Conservation (phyloP, 2,329 filamentous ascomycete species). For the Pseudogymnoascus sp. region DNA sequence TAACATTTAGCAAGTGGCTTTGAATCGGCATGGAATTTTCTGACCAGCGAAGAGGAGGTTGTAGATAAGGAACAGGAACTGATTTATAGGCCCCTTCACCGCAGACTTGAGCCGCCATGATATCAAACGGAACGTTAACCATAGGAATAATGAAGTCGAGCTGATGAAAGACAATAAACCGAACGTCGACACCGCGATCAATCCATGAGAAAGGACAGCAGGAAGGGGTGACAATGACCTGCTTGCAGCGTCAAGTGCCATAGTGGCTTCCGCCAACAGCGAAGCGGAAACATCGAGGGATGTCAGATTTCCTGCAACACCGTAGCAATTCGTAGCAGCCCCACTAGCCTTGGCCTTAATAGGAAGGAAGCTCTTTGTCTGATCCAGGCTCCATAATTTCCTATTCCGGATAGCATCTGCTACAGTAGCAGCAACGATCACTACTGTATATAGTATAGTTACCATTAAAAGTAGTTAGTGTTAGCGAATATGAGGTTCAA, state of each 20-base stretch:
- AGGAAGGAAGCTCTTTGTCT: not conserved
- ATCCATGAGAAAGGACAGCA: conserved; percentile 27
- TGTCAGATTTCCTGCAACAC: not conserved
- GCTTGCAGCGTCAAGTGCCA: conserved; percentile 16
- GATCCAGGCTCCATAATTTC: not conserved
- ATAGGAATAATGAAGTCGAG: conserved; percentile 33
- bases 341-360: not conserved
- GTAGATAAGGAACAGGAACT: conserved; percentile 61
- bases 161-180: conserved; percentile 40
- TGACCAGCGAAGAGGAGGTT: conserved; percentile 52
- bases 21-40: not conserved
- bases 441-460: not conserved
- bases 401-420: not conserved
- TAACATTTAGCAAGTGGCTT: not conserved
- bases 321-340: not conserved
- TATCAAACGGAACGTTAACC: conserved; percentile 32
- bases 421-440: not conserved
- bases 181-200: conserved; percentile 37
- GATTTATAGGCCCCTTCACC: conserved; percentile 40
- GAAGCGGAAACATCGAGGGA: not conserved
- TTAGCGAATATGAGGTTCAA: too few species aligned
- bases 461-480: too few species aligned
- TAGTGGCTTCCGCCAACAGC: not conserved
- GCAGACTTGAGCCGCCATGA: conserved; percentile 18
- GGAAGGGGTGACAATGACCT: conserved; percentile 23